phyloP scores from a whole-genome alignment of 176 grass and related monocot species.

The Lolium multiflorum region DNA sequence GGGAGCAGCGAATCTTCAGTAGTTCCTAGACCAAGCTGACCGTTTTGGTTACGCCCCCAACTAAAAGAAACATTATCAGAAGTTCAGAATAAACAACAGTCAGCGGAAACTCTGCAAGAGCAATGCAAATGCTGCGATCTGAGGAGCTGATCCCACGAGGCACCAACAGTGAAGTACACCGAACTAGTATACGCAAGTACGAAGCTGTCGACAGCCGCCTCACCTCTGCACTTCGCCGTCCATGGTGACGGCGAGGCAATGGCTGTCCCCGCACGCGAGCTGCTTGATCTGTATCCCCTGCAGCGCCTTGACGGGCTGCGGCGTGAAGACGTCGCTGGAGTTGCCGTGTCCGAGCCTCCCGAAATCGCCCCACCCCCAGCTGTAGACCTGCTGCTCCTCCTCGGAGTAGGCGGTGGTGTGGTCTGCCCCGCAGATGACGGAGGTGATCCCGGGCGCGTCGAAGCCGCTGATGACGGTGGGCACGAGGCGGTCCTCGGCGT shows the following conservation, averaged over 20 bases:
- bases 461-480: slow-evolving; percentile 82
- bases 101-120: neutral
- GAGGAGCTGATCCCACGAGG: neutral
- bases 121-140: slow-evolving; percentile 26
- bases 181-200: too few relatives aligned
- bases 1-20: slow-evolving; percentile 91
- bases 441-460: slow-evolving; percentile 62
- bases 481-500: slow-evolving; percentile 86
- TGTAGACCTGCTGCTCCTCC: slow-evolving; percentile 79
- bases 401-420: slow-evolving; percentile 95
- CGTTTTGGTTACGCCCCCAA: slow-evolving; percentile 98
- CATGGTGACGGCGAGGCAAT: slow-evolving; percentile 92
- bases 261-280: slow-evolving; percentile 97
- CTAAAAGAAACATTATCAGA: slow-evolving; percentile 49
- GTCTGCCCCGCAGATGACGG: slow-evolving; percentile 93
- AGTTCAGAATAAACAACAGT: slow-evolving; percentile 16
- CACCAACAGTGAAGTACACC: too few relatives aligned
- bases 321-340: slow-evolving; percentile 94
- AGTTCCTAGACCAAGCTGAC: slow-evolving; percentile 96
- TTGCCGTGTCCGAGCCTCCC: slow-evolving; percentile 95
- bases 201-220: neutral
- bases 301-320: slow-evolving; percentile 87
- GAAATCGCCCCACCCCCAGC: slow-evolving; percentile 99
- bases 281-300: slow-evolving; percentile 94
- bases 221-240: slow-evolving; percentile 87